Evolutionary conservation across 805 yeast species (phyloP), one percentile per base, ranked within the genome.

Genomic region (Yarrowia deformans): DNA sequence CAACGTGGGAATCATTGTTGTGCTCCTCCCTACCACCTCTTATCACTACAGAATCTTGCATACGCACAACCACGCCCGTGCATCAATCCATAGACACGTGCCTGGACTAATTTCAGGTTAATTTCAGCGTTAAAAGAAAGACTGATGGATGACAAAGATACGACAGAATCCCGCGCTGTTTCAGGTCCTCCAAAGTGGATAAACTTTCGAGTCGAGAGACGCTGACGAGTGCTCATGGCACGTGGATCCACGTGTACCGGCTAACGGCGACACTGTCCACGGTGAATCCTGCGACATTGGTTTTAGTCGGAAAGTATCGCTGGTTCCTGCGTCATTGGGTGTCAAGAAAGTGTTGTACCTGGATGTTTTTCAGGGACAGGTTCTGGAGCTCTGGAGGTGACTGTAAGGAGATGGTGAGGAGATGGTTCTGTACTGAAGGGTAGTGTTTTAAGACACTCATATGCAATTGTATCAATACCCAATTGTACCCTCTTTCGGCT

Each of bases 41-140:
- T 23, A 48, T 29, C 35, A 8, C 19, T 7, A 34, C 56, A 52
- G 35, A 35, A 52, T 52, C 58, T 52, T 23, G 58, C 58, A 52
- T 52, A 13, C 8, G 29, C 29, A 23, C 29, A 23, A 23, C 29
- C 46, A 23, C 8, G 0, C 1, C 16, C 2, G 54, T 13, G 54
- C 32, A 48, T 48, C 16, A 23, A 23, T 19, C 16, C 5, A 48
- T 13, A 48, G 18, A 29, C 58, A 52, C 58, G 58, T 52, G 58
- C 58, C 40, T 50, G 54, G 39, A 9, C 29, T 18, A 35, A 35
- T 32, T 52, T n/a, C 18, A 35, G 9, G 43, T 35, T 52, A 35
- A 52, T 35, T 52, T 18, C 12, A 7, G 8, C 43, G 1, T 37
- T 49, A 48, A 23, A n/a, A 23, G n/a, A 5, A 14, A 8, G 13